Percentiles rank a stretch among this genome's conserved stretches.
Conservation (phyloP, 2,329 filamentous ascomycete genomes). For the Macrophomina tecta region DNA sequence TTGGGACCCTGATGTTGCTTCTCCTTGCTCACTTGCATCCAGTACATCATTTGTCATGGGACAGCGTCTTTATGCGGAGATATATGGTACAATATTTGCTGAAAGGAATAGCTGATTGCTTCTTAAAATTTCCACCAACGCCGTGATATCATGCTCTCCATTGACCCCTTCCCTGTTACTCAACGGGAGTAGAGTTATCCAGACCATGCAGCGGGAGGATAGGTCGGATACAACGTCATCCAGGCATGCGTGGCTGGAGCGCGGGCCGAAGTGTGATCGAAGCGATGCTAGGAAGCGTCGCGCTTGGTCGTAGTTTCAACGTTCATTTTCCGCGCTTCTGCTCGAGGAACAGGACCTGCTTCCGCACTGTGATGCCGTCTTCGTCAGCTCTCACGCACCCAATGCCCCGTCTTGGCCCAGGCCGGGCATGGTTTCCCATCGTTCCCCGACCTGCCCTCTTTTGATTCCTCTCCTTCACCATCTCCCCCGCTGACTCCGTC, state of each 20-base stretch:
- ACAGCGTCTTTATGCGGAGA: not conserved
- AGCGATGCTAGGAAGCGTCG: not conserved
- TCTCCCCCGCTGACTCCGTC: not conserved
- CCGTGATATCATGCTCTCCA: slow-evolving; percentile 23
- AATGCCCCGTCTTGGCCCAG: too few relatives aligned
- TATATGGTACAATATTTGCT: slow-evolving; percentile 11
- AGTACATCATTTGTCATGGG: not conserved
- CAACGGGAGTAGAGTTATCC: not conserved
- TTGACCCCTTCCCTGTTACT: not conserved
- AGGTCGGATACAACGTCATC: too few relatives aligned
- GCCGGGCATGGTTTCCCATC: too few relatives aligned
- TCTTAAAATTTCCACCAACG: slow-evolving; percentile 11
- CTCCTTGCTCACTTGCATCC: not conserved
- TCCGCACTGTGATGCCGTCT: slow-evolving; percentile 68
- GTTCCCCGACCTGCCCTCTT: too few relatives aligned
- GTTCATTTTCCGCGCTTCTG: slow-evolving; percentile 74
- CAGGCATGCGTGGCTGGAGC: not conserved
- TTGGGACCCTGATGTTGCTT: not conserved
- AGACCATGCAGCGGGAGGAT: too few relatives aligned
- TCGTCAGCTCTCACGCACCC: not conserved
- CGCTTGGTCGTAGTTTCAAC: not conserved
- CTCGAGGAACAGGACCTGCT: slow-evolving; percentile 95
- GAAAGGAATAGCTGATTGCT: not conserved
- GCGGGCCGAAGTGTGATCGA: not conserved
- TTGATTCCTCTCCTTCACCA: not conserved